These are phyloP conservation scores for Pseudogymnoascus sp. DNA, from an alignment of 2,329 filamentous ascomycete genomes.

Conservation along the genomic window DNA sequence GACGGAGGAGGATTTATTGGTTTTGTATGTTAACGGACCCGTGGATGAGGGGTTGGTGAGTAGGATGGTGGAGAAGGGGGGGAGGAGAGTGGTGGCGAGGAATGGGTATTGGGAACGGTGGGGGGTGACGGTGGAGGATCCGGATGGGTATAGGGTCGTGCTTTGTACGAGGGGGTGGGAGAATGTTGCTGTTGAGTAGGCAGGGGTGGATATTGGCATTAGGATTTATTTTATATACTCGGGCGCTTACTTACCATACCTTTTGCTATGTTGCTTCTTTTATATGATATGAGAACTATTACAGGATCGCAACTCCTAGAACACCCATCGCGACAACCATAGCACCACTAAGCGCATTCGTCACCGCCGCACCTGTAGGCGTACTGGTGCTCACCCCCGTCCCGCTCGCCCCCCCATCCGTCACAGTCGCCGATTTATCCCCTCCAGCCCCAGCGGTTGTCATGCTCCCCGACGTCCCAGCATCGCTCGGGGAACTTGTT, in stretches of 20 bases:
- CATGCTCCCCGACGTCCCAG: neutral
- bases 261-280: no score
- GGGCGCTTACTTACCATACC: neutral
- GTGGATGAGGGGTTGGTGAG: conserved; percentile 29
- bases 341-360: neutral
- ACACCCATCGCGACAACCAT: neutral
- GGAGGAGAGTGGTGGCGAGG: conserved; percentile 33
- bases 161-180: conserved; percentile 31
- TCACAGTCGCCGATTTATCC: neutral
- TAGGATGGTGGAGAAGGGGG: conserved; percentile 34
- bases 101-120: conserved; percentile 42
- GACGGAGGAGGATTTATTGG: conserved; percentile 39
- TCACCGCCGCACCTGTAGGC: neutral
- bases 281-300: neutral
- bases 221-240: neutral
- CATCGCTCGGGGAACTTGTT: no score
- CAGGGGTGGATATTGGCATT: neutral
- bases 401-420: neutral
- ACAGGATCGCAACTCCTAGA: neutral
- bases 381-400: neutral
- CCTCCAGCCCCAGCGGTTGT: neutral
- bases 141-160: conserved; percentile 41
- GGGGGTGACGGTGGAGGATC: conserved; percentile 41
- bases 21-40: conserved; percentile 38
- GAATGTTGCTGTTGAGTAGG: neutral